phyloP scores from a whole-genome alignment of 805 yeast species.

The Maudiozyma turicensis region DNA sequence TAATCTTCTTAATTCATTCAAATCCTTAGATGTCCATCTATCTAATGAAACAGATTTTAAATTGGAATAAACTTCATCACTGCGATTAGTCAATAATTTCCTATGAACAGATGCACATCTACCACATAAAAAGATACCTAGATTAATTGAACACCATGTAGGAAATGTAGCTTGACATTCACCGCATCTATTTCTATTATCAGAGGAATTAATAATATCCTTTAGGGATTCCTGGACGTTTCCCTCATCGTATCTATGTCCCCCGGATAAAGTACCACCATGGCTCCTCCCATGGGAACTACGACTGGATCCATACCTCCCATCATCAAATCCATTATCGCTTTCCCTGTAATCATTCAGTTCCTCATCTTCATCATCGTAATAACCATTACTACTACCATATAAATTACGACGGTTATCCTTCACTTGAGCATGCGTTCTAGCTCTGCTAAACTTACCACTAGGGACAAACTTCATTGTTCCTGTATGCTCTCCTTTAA shows the following conservation, averaged over 20 bases:
- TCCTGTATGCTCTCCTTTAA: neutral
- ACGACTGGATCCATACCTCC: neutral
- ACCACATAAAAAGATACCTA: slow-evolving; percentile 74
- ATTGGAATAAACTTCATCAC: slow-evolving; percentile 39
- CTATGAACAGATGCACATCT: slow-evolving; percentile 76
- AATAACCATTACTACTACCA: neutral
- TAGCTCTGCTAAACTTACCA: neutral
- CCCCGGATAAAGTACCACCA: neutral
- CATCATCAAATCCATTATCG: neutral
- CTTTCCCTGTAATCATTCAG: neutral
- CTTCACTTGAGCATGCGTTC: neutral
- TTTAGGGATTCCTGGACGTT: slow-evolving; percentile 34
- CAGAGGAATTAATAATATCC: slow-evolving; percentile 47
- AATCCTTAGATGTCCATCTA: slow-evolving; percentile 50
- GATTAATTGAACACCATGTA: slow-evolving; percentile 30
- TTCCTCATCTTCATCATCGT: neutral
- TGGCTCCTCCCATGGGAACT: neutral
- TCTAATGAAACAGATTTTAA: slow-evolving; percentile 71
- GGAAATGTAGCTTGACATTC: slow-evolving; percentile 67
- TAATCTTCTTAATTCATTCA: slow-evolving; percentile 33
- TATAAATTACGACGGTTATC: neutral
- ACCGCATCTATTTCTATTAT: slow-evolving; percentile 64
- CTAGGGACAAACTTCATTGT: neutral
- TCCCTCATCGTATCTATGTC: neutral
- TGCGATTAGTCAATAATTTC: slow-evolving; percentile 39